These are phyloP conservation scores for Candida chilensis DNA, from an alignment of 805 yeast species.

Conservation along the genomic window DNA sequence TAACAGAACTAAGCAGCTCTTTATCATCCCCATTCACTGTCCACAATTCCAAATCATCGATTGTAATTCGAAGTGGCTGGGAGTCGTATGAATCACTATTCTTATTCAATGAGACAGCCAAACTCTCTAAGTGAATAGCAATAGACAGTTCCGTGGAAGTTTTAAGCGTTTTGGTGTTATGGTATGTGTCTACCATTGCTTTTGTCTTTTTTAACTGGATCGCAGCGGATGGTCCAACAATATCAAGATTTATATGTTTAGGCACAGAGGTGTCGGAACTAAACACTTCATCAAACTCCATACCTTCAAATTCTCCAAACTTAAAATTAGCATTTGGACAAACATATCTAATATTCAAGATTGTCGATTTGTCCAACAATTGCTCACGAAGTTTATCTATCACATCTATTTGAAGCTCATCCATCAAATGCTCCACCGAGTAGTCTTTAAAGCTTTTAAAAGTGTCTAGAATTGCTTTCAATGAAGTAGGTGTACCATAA, in stretches of 20 bases:
- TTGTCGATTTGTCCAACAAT: conserved; percentile 19
- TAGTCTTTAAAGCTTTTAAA: conserved; percentile 20
- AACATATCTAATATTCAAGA: conserved; percentile 35
- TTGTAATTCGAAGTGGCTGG: conserved; percentile 1
- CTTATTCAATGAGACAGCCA: not conserved
- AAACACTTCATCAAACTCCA: too few species aligned
- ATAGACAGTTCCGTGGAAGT: conserved; percentile 8
- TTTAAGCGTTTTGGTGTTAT: conserved; percentile 1
- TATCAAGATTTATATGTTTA: conserved; percentile 16
- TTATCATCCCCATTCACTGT: conserved; percentile 8
- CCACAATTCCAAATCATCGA: conserved; percentile 25
- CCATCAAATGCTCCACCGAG: conserved; percentile 44
- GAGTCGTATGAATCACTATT: not conserved
- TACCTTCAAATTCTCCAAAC: conserved; percentile 21
- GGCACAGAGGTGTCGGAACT: too few species aligned
- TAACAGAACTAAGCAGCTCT: conserved; percentile 5
- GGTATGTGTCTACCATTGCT: conserved; percentile 1
- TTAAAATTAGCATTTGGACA: conserved; percentile 33
- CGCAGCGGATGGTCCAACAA: conserved; percentile 25
- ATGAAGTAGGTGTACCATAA: conserved; percentile 33
- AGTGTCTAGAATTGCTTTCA: conserved; percentile 27
- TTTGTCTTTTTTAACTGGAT: conserved; percentile 10
- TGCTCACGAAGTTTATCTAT: conserved; percentile 30
- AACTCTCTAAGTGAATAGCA: conserved; percentile 17
- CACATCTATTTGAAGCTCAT: conserved; percentile 53